Evolutionary conservation across 768 basidiomycete genomes (phyloP).

Genomic region (Trametes maxima): DNA sequence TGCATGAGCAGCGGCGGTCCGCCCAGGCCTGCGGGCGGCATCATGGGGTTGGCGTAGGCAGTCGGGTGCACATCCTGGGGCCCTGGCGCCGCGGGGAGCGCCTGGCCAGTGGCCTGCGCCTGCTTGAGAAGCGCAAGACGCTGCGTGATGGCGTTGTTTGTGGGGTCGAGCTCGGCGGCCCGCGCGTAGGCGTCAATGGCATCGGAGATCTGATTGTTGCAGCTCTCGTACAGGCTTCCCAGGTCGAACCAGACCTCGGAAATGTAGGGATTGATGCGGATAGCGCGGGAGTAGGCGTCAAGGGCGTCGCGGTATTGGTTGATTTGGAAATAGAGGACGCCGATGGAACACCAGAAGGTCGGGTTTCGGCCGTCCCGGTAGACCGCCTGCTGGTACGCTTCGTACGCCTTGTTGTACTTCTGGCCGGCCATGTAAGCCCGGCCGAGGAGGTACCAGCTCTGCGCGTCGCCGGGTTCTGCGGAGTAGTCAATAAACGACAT

Average conservation of each 20-base stretch:
- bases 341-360: constrained; percentile 99
- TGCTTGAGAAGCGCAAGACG: constrained; percentile 77
- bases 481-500: not conserved
- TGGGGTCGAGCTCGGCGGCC: constrained; percentile 91
- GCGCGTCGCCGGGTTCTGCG: constrained; percentile 90
- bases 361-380: constrained; percentile 99
- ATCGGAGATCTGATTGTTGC: constrained; percentile 98
- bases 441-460: constrained; percentile 98
- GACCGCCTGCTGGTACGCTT: constrained; percentile 98
- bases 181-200: constrained; percentile 98
- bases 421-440: constrained; percentile 98
- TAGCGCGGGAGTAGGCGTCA: constrained; percentile 98
- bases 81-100: constrained; percentile 84
- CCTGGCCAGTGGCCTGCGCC: constrained; percentile 73
- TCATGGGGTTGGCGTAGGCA: constrained; percentile 81
- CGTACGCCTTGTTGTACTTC: constrained; percentile 99
- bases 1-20: constrained; percentile 71
- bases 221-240: constrained; percentile 94
- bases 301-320: constrained; percentile 99
- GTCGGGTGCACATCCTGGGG: constrained; percentile 97
- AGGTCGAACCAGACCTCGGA: constrained; percentile 96
- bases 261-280: constrained; percentile 98
- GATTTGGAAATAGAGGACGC: constrained; percentile 99
- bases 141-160: constrained; percentile 79
- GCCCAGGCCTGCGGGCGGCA: constrained; percentile 65